These are phyloP conservation scores for Fragilariopsis cylindrus DNA, from an alignment of 108 stramenopile species.

Conservation along the genomic window DNA sequence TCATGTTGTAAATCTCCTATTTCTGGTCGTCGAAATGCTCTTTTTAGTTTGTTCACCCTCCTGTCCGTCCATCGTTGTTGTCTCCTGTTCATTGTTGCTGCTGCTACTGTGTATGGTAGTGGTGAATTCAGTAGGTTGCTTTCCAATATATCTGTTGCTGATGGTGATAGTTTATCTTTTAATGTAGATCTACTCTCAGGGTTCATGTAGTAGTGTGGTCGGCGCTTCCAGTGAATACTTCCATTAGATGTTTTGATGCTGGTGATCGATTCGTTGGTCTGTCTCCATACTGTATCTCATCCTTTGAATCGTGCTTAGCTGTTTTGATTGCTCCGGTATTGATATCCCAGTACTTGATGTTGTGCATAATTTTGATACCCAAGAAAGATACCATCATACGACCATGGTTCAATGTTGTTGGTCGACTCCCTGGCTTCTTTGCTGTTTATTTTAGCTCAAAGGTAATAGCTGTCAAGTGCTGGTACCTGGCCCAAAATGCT, in stretches of 20 bases:
- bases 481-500: constrained; percentile 5
- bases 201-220: not conserved
- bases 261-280: not conserved
- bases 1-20: too few relatives aligned
- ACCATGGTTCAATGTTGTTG: not conserved
- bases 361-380: constrained; percentile 12
- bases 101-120: not conserved
- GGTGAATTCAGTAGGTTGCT: not conserved
- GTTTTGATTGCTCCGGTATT: not conserved
- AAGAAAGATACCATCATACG: constrained; percentile 20
- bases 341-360: constrained; percentile 10
- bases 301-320: constrained; percentile 5
- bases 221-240: not conserved
- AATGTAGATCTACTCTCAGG: not conserved
- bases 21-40: too few relatives aligned
- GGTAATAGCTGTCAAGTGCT: constrained; percentile 7
- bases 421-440: not conserved
- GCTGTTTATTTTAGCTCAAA: constrained; percentile 10
- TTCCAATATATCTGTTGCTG: not conserved
- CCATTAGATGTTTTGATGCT: constrained; percentile 15
- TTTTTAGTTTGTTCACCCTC: too few relatives aligned
- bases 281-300: constrained; percentile 16
- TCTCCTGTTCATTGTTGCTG: not conserved
- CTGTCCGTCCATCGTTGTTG: not conserved
- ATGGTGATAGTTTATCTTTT: not conserved